These are phyloP conservation scores for Penicillium cinerascens DNA, from an alignment of 495 filamentous ascomycete species.

Conservation along the genomic window DNA sequence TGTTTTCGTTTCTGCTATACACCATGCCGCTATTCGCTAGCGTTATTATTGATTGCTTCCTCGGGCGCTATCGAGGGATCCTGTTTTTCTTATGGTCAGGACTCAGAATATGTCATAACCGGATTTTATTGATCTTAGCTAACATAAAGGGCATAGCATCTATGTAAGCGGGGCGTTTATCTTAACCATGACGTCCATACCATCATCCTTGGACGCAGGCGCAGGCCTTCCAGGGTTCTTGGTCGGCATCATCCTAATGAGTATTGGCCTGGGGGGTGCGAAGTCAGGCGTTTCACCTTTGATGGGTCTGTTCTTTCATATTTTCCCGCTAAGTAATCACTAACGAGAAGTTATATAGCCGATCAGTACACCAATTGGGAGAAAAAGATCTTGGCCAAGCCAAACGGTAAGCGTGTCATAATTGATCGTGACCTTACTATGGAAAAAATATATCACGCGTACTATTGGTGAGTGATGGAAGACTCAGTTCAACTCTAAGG, in stretches of 20 bases:
- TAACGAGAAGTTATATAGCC: too few relatives aligned
- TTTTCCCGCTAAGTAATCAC: too few relatives aligned
- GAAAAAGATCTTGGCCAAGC: background rate
- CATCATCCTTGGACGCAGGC: too few relatives aligned
- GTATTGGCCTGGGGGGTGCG: background rate
- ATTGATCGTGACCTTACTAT: background rate
- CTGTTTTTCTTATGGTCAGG: too few relatives aligned
- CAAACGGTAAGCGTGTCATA: background rate
- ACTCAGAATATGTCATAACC: too few relatives aligned
- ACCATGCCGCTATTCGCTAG: background rate
- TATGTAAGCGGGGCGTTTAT: too few relatives aligned
- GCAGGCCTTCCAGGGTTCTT: background rate
- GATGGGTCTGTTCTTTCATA: too few relatives aligned
- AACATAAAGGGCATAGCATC: too few relatives aligned
- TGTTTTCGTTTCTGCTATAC: background rate
- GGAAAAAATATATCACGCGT: background rate
- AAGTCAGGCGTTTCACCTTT: background rate
- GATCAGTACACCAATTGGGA: constrained; percentile 1
- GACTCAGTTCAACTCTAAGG: too few relatives aligned
- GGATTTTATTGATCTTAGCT: too few relatives aligned
- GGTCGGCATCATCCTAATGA: background rate
- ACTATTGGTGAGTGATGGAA: background rate
- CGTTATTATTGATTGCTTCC: background rate
- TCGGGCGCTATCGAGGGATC: background rate
- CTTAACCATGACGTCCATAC: too few relatives aligned